Percentiles rank a stretch among this genome's conserved stretches.
Evolutionary conservation across 225 moss, liverwort and hornwort species (phyloP).

Genomic region (Bryoerythrophyllum caledonicum): DNA sequence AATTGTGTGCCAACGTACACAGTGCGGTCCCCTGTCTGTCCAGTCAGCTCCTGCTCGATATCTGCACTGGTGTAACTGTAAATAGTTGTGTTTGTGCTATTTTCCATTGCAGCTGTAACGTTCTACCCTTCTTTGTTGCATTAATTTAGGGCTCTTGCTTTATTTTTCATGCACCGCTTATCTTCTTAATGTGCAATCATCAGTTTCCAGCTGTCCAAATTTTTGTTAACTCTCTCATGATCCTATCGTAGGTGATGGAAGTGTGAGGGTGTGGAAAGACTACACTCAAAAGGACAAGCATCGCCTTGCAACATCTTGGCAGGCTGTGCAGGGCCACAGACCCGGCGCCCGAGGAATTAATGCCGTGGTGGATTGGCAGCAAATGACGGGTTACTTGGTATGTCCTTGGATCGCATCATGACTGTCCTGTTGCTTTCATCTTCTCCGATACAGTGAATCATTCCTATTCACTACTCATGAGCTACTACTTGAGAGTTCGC

Average conservation of each 20-base stretch:
- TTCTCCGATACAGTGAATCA: background rate
- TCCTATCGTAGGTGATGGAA: conserved; percentile 63
- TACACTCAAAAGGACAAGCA: conserved; percentile 72
- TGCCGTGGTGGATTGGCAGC: conserved; percentile 91
- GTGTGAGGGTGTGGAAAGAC: conserved; percentile 84
- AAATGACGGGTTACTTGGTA: conserved; percentile 75
- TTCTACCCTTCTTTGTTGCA: background rate
- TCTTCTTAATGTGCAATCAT: background rate
- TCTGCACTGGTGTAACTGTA: background rate
- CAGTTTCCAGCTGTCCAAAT: background rate
- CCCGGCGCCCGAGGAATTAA: conserved; percentile 72
- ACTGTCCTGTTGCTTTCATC: background rate
- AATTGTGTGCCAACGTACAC: background rate
- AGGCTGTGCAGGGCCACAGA: conserved; percentile 80
- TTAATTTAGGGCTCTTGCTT: background rate
- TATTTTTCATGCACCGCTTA: background rate
- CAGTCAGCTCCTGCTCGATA: conserved; percentile 3
- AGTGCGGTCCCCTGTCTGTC: background rate
- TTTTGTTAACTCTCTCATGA: background rate
- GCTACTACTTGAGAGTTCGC: background rate
- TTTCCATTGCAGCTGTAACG: background rate
- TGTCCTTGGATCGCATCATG: conserved; percentile 3
- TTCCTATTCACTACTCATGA: background rate
- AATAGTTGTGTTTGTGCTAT: background rate
- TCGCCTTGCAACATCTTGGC: conserved; percentile 82